Conservation (phyloP, 305 asterid species). For the Fraxinus sp. region DNA sequence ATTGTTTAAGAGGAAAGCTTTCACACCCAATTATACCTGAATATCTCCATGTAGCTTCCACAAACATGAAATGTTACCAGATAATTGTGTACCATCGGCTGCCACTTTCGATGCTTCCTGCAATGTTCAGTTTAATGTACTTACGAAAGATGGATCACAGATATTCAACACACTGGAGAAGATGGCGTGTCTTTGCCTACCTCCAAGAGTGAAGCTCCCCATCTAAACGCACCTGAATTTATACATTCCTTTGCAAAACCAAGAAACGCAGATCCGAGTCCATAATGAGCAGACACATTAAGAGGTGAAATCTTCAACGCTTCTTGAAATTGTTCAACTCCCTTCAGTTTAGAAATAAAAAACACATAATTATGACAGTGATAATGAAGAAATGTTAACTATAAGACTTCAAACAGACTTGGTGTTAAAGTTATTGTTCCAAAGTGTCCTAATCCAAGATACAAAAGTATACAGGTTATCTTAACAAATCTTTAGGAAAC, state of each 20-base stretch:
- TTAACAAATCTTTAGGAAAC: not conserved
- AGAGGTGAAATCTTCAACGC: slow-evolving; percentile 68
- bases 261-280: slow-evolving; percentile 87
- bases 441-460: not conserved
- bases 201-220: slow-evolving; percentile 96
- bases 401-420: slow-evolving; percentile 15
- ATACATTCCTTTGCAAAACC: slow-evolving; percentile 81
- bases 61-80: slow-evolving; percentile 65
- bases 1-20: slow-evolving; percentile 2
- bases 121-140: slow-evolving; percentile 26
- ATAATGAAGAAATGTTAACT: slow-evolving; percentile 11
- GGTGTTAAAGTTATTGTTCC: not conserved
- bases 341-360: slow-evolving; percentile 44
- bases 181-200: slow-evolving; percentile 38
- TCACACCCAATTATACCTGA: slow-evolving; percentile 51
- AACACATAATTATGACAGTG: slow-evolving; percentile 7
- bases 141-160: slow-evolving; percentile 23
- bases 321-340: slow-evolving; percentile 75
- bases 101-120: slow-evolving; percentile 91
- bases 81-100: slow-evolving; percentile 49
- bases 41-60: slow-evolving; percentile 99
- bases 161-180: slow-evolving; percentile 17
- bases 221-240: slow-evolving; percentile 74
- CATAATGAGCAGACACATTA: slow-evolving; percentile 75
- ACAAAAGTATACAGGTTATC: not conserved